Conservation (phyloP, 352 stramenopile species). For the Phytophthora boehmeriae region DNA sequence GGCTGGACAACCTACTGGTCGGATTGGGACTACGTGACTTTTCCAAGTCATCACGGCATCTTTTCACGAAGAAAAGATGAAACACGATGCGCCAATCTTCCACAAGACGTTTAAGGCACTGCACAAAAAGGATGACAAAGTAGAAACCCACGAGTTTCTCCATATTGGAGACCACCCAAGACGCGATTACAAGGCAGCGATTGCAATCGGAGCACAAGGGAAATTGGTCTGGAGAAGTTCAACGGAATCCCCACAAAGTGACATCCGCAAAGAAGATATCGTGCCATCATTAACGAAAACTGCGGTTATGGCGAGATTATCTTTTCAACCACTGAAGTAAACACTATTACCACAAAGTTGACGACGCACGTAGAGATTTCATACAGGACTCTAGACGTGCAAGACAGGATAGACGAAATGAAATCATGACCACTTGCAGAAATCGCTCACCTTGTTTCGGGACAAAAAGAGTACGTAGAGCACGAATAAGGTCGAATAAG, state of each 20-base stretch:
- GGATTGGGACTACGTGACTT: conserved; percentile 44
- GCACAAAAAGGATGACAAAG: not conserved
- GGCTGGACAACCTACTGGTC: conserved; percentile 52
- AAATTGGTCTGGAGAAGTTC: conserved; percentile 41
- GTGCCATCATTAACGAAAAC: conserved; percentile 43
- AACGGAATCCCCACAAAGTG: not conserved
- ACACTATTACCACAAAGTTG: too few species aligned
- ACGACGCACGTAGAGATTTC: too few species aligned
- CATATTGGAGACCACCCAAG: conserved; percentile 68
- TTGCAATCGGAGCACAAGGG: conserved; percentile 44
- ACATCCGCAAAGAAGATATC: conserved; percentile 21
- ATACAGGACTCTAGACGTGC: too few species aligned
- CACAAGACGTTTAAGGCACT: conserved; percentile 47
- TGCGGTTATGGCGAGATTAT: conserved; percentile 2
- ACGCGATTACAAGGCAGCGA: conserved; percentile 62
- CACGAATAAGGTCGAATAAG: conserved; percentile 1
- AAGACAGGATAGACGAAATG: too few species aligned
- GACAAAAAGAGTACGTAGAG: too few species aligned
- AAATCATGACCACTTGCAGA: too few species aligned
- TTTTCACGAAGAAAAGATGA: conserved; percentile 48
- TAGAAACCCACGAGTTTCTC: conserved; percentile 35
- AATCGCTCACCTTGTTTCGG: too few species aligned
- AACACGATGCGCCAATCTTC: conserved; percentile 67
- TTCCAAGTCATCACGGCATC: conserved; percentile 71
- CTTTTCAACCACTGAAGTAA: too few species aligned